These are phyloP conservation scores for Penicillium herquei DNA, from an alignment of 495 filamentous ascomycete genomes.

Conservation along the genomic window DNA sequence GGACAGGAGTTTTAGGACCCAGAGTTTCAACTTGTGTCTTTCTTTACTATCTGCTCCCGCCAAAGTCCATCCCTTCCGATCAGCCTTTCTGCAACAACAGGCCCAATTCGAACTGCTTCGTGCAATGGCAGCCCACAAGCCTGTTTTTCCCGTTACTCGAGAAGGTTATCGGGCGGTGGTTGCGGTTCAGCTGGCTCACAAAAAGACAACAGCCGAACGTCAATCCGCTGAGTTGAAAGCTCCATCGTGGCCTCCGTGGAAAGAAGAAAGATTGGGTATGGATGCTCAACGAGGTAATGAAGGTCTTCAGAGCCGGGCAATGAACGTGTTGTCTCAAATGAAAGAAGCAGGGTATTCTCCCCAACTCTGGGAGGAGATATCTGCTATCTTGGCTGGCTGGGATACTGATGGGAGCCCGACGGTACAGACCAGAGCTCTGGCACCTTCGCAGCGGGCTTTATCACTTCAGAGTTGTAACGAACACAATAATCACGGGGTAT, in stretches of 20 bases:
- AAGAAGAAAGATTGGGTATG: slow-evolving; percentile 57
- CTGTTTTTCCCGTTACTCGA: slow-evolving; percentile 55
- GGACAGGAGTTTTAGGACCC: slow-evolving; percentile 26
- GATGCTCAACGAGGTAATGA: slow-evolving; percentile 56
- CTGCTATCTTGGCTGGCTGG: slow-evolving; percentile 60
- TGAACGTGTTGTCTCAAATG: slow-evolving; percentile 56
- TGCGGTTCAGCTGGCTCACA: slow-evolving; percentile 60
- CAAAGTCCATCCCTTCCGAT: slow-evolving; percentile 46
- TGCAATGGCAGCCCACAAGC: slow-evolving; percentile 57
- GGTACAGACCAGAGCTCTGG: slow-evolving; percentile 58
- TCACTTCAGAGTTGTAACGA: not conserved
- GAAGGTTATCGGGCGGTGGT: slow-evolving; percentile 63
- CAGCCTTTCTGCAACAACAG: slow-evolving; percentile 49
- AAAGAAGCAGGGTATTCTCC: slow-evolving; percentile 61
- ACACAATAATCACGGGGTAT: slow-evolving; percentile 33
- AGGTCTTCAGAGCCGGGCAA: slow-evolving; percentile 57
- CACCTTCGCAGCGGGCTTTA: slow-evolving; percentile 23
- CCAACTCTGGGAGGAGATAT: slow-evolving; percentile 55
- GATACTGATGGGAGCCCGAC: slow-evolving; percentile 69
- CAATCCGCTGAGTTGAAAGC: slow-evolving; percentile 60
- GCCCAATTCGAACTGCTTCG: slow-evolving; percentile 63
- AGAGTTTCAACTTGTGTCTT: slow-evolving; percentile 54
- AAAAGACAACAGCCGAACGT: slow-evolving; percentile 58
- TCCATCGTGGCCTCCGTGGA: slow-evolving; percentile 71
- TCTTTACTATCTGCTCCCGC: slow-evolving; percentile 54